Evolutionary conservation across 768 basidiomycete genomes (phyloP).

Genomic region (Gyrodon lividus): DNA sequence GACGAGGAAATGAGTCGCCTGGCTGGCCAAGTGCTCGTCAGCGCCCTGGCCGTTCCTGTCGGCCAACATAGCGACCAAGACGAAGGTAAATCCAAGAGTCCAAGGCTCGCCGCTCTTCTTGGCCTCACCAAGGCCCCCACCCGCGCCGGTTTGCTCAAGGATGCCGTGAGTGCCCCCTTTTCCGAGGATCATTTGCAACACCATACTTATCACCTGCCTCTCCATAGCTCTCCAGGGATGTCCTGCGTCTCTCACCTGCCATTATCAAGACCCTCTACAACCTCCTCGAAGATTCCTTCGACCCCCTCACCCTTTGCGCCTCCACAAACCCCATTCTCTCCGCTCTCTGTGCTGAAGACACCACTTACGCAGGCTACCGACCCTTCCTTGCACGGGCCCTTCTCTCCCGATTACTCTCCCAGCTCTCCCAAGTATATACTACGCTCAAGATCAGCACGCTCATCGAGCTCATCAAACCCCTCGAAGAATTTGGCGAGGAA

Average conservation of each 20-base stretch:
- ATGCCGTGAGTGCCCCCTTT: conserved; percentile 61
- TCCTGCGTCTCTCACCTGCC: conserved; percentile 74
- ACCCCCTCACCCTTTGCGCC: conserved; percentile 82
- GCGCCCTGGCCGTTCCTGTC: conserved; percentile 91
- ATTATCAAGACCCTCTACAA: conserved; percentile 78
- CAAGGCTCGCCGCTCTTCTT: conserved; percentile 80
- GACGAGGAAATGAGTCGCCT: conserved; percentile 79
- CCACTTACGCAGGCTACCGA: conserved; percentile 75
- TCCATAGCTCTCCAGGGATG: conserved; percentile 72
- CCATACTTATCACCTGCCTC: conserved; percentile 9
- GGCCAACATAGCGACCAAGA: conserved; percentile 54
- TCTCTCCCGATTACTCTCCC: conserved; percentile 85
- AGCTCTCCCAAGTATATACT: conserved; percentile 91
- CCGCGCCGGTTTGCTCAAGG: conserved; percentile 78
- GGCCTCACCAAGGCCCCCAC: conserved; percentile 84
- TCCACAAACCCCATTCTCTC: conserved; percentile 78
- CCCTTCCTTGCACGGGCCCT: conserved; percentile 89
- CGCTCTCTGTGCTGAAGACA: conserved; percentile 42
- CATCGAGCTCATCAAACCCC: conserved; percentile 74
- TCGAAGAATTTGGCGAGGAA: conserved; percentile 60
- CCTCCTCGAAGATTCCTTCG: conserved; percentile 89
- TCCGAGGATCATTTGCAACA: background rate
- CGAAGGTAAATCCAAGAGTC: conserved; percentile 62
- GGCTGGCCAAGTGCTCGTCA: conserved; percentile 89
- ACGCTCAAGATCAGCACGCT: conserved; percentile 79